These are phyloP conservation scores for Clohesyomyces aquaticus DNA, from an alignment of 495 filamentous ascomycete species.

Conservation along the genomic window DNA sequence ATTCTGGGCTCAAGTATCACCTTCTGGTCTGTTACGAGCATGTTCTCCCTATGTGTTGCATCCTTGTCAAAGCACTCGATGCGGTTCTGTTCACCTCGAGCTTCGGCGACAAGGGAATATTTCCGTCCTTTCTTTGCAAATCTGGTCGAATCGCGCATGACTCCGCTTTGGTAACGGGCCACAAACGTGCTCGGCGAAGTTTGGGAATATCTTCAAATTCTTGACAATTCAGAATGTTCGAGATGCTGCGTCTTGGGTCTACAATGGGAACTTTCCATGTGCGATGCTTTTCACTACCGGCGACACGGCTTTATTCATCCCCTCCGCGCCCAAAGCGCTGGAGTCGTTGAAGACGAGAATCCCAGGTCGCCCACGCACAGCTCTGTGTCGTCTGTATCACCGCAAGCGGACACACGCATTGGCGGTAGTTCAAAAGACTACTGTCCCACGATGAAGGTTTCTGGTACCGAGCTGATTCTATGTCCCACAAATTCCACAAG, in stretches of 20 bases:
- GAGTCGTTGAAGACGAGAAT: conserved; percentile 7
- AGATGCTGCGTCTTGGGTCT: not conserved
- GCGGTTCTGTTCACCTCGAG: conserved; percentile 5
- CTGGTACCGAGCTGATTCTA: conserved; percentile 20
- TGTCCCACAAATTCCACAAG: too few species aligned
- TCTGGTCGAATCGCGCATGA: conserved; percentile 3
- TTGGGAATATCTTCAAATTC: conserved; percentile 1
- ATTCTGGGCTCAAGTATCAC: too few species aligned
- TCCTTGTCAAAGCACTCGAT: conserved; percentile 15
- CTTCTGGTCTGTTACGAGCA: conserved; percentile 17
- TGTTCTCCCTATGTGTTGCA: conserved; percentile 6
- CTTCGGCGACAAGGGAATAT: conserved; percentile 18
- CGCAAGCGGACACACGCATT: conserved; percentile 5
- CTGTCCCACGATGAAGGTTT: conserved; percentile 18
- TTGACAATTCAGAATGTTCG: conserved; percentile 2
- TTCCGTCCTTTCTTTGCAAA: not conserved
- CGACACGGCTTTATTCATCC: not conserved
- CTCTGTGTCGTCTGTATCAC: conserved; percentile 24
- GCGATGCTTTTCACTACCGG: not conserved
- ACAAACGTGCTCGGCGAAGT: too few species aligned
- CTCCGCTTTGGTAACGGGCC: not conserved
- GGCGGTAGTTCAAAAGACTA: not conserved
- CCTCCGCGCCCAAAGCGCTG: conserved; percentile 12
- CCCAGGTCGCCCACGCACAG: conserved; percentile 22
- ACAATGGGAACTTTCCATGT: not conserved